phyloP scores from a whole-genome alignment of 345 rosid species.

The Populus tremula region DNA sequence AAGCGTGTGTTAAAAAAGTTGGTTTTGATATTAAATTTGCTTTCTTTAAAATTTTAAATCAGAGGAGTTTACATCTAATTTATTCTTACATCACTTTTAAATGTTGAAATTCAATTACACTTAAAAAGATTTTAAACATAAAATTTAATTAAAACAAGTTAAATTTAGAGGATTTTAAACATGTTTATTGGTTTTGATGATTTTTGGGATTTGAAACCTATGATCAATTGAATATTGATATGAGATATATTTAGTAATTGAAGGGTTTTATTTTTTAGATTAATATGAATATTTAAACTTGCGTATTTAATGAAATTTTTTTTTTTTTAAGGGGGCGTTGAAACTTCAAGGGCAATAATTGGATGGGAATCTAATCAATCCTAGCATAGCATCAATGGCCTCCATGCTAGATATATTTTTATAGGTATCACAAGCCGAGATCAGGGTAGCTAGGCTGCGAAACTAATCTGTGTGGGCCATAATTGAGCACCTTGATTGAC shows the following conservation, averaged over 20 bases:
- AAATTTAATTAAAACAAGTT: no score
- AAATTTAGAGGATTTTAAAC: no score
- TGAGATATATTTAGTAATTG: background rate
- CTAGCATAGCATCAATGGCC: background rate
- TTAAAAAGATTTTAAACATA: no score
- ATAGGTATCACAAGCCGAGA: background rate
- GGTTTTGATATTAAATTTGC: no score
- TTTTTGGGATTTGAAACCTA: background rate
- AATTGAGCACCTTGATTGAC: background rate
- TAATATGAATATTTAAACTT: no score
- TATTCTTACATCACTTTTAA: rapidly evolving
- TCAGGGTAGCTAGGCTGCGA: background rate
- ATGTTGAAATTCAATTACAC: no score
- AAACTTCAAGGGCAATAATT: background rate
- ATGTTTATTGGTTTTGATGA: no score
- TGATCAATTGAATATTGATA: background rate
- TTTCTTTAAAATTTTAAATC: no score
- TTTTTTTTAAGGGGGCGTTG: background rate
- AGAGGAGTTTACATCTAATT: no score
- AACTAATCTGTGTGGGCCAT: background rate
- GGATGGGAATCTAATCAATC: background rate
- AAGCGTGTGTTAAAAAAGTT: no score
- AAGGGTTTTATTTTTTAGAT: background rate
- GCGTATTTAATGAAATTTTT: no score
- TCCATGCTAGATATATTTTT: background rate